phyloP scores from a whole-genome alignment of 805 yeast genomes.

The Lipomyces lipofer region DNA sequence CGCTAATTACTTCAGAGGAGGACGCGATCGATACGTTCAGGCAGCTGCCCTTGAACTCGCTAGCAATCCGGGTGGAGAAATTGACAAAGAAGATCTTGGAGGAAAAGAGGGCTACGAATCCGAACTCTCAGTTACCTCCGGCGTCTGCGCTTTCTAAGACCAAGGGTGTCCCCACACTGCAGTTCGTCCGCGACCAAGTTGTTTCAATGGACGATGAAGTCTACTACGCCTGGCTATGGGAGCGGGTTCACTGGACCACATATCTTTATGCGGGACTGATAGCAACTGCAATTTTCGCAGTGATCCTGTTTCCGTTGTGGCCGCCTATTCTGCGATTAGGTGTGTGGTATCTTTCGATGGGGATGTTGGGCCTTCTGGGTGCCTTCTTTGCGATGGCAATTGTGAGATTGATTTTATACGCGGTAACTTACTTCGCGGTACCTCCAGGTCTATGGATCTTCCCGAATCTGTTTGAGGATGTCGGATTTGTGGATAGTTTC shows the following conservation, averaged over 20 bases:
- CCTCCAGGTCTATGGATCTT: constrained; percentile 90
- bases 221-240: constrained; percentile 83
- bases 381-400: constrained; percentile 77
- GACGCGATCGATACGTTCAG: constrained; percentile 66
- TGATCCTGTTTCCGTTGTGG: constrained; percentile 91
- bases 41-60: constrained; percentile 65
- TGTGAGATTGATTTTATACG: constrained; percentile 69
- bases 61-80: constrained; percentile 68
- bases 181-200: constrained; percentile 42
- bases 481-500: constrained; percentile 90
- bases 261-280: constrained; percentile 64
- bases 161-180: constrained; percentile 52
- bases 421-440: constrained; percentile 56
- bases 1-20: constrained; percentile 51
- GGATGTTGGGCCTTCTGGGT: constrained; percentile 68
- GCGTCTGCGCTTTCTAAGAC: constrained; percentile 22
- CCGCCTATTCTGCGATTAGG: constrained; percentile 85
- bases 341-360: constrained; percentile 87
- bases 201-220: constrained; percentile 42
- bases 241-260: constrained; percentile 67
- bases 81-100: constrained; percentile 55
- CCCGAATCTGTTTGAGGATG: constrained; percentile 94
- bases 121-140: constrained; percentile 24
- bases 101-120: constrained; percentile 18
- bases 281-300: constrained; percentile 59